Evolutionary conservation across 768 basidiomycete genomes (phyloP), one percentile per base, ranked within the genome.

Genomic region (Xerocomellus amylosporus): DNA sequence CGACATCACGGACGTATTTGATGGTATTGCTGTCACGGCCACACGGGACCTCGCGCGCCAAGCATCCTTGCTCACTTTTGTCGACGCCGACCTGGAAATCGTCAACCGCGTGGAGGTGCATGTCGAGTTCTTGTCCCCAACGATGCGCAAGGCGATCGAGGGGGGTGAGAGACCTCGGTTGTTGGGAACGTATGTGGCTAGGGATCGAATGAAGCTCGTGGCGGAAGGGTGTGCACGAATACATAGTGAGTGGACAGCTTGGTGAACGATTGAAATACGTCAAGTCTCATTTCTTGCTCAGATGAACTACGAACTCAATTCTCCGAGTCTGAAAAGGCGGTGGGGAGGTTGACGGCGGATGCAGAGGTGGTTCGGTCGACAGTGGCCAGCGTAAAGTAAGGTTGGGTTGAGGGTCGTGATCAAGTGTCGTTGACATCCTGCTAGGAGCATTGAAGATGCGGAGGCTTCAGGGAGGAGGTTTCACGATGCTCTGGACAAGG

Each of bases 101-200:
- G 83, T 90, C 38, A 75, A 77, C 26, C 77, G 77, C 31, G 83
- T 93, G 7, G 74, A 74, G 40, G 81, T 93, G 5, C 89, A 93
- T 62, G 75, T 78, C 49, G 88, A 91, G 53, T 92, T 93, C 59
- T 73, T 91, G 71, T 88, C 87, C 15, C 74, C 79, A 8, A 73
- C 81, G 2, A 81, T 85, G 47, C 77, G 87, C 34, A 84, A 78
- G 60, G 83, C 86, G 3, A 87, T 90, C 41, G 87, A 90, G 54
- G 75, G 79, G 0, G 90, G 88, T 4, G 85, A 84, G 52, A 79
- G 75, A 51, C 79, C 79, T 14, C 77, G 90, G 42, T 87, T 86
- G 12, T 69, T 93, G 38, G 88, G 86, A 12, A 89, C 90, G 66
- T 93, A 92, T 68, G 89, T 93, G 24, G 86, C 86, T 15, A 79